Base-by-base conservation (phyloP, 2,329 filamentous ascomycete genomes). In the Botryotinia convoluta region DNA sequence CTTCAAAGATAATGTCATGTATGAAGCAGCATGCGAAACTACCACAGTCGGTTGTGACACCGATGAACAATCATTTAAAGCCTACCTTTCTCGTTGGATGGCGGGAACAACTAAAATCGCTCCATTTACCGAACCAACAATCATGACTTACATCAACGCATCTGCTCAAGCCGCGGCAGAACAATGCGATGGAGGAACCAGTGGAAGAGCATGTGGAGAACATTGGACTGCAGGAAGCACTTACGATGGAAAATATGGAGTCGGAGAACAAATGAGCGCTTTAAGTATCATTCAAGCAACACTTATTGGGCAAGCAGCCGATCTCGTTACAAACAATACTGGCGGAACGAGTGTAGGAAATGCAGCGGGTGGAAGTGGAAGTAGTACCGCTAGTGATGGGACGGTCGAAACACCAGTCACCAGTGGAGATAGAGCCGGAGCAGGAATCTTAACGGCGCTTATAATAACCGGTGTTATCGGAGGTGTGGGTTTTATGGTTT, bases 261-360 rank as follows among this genome's bases (percentile, higher is more conserved):
- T 92, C 2, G 91, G 91, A 18, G 89, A 92, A 80, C 90, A 93
- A 81, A 92, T 93, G 90, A 85, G 88, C 1, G 90, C 88, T 5
- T 83, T 92, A 79, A 89, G 92, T 77, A 84, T 92, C 14, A 86
- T 91, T 7, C 85, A 92, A 61, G 85, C 86, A 45, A 89, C 88
- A 76, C 84, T 90, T 81, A 86, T 91, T 68, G 78, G 84, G 61
- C 74, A 84, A 1, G 81, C 82, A 22, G 72, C 77, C 0, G 77
- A 80, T 1, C 84, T 86, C 0, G 82, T 86, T 51, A 87, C 85
- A 6, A 80, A 84, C 26, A 78, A 83, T 9, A 88, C 81, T 1
- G 91, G 90, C 73, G 90, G 90, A 44, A 91, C 84, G 4, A 88
- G 86, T 76, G 81, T 82, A 68, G 85, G 81, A 1, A 77, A 82